Evolutionary conservation across 2,329 filamentous ascomycete species (phyloP), one percentile per base, ranked within the genome.

Genomic region (Purpureocillium lavendulum): DNA sequence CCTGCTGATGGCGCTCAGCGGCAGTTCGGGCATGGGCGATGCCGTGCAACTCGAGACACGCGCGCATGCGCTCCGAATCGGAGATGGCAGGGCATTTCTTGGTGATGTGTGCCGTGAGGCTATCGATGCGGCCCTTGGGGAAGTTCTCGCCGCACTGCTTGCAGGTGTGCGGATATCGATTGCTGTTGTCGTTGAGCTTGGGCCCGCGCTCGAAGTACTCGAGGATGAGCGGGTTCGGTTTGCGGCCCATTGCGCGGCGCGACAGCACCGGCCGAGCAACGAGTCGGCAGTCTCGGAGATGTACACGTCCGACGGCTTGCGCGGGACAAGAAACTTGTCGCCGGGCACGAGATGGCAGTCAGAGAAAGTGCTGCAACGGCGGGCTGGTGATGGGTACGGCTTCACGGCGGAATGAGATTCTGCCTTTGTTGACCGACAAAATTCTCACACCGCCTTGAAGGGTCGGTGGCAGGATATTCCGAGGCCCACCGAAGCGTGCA

Each of bases 141-240:
- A 95, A 95, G 60, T 84, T 83, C 62, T 92, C 84, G 49, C 87
- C 87, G 59, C 87, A 94, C 49, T 80, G 74, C 61, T 85, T 90
- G 75, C 88, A 95, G 11, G 85, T 92, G 57, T 95, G 87, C 52
- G 87, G 82, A 57, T 96, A 96, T 42, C 89, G 80, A 61, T 94
- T 95, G 67, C 86, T 92, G 48, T 85, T 83, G 65, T 95, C 87
- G 56, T 83, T 80, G 53, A 95, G 75, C 65, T 95, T 95, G 30
- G 79, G 76, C 9, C 89, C 89, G 50, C 88, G 79, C 59, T 86
- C 79, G 61, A 95, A 96, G 69, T 87, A 92, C 64, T 90, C 80
- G 60, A 86, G 74, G 59, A 95, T 89, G 51, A 94, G 71, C 52
- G 80, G 79, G 62, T 92, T 90, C 48, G 86, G 87, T 64, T 83